These are phyloP conservation scores for Aspergillus transmontanensis DNA, from an alignment of 2,329 filamentous ascomycete genomes.

Conservation along the genomic window DNA sequence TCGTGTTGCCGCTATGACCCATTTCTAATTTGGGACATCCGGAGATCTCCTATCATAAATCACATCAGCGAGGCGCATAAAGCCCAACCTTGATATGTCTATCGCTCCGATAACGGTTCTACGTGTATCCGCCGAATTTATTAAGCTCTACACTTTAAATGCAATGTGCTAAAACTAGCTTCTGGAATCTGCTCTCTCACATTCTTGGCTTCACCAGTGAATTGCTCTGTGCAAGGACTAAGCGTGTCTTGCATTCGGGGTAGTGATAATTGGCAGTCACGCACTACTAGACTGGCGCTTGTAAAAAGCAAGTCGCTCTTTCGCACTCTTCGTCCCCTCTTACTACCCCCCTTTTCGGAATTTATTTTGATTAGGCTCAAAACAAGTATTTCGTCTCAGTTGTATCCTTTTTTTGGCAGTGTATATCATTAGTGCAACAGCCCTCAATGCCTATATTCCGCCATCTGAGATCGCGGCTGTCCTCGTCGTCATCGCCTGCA, in stretches of 20 bases:
- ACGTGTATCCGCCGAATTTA: conserved; percentile 10
- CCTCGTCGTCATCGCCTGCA: conserved; percentile 3
- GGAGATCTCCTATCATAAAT: not conserved
- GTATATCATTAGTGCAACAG: not conserved
- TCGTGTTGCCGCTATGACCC: not conserved
- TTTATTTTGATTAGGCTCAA: not conserved
- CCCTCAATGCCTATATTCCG: conserved; percentile 8
- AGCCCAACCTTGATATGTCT: conserved; percentile 1
- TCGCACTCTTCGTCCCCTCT: not conserved
- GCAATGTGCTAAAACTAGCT: not conserved
- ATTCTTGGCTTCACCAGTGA: not conserved
- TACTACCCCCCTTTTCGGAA: not conserved
- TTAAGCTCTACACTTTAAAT: conserved; percentile 5
- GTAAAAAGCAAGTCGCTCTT: not conserved
- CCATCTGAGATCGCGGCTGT: conserved; percentile 2
- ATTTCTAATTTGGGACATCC: not conserved
- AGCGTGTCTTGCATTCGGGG: not conserved
- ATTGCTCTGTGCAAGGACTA: not conserved
- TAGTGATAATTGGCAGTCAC: conserved; percentile 1
- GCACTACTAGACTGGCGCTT: not conserved
- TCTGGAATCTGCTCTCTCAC: conserved; percentile 6
- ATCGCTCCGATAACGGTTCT: not conserved
- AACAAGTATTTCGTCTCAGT: not conserved
- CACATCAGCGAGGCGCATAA: not conserved
- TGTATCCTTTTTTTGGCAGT: not conserved